Base-by-base conservation (phyloP, 2,329 filamentous ascomycete species). In the Thyridium curvatum region DNA sequence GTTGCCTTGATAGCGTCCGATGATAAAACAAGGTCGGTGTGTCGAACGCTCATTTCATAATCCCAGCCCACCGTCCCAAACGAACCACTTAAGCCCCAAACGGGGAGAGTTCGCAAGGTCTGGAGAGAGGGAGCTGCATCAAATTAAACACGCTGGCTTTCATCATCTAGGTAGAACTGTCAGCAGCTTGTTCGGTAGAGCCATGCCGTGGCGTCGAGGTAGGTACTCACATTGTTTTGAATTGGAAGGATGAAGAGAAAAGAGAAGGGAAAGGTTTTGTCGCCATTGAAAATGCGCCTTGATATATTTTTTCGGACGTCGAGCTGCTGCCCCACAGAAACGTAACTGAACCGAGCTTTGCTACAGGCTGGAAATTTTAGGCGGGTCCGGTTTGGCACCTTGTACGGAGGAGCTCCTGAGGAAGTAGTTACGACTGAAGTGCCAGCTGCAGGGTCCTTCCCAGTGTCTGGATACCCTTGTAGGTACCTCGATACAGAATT, bases 1-100 rank as follows among this genome's bases (percentile, higher is more conserved):
- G 87, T 86, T 94, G 84, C 88, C 85, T 82, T 85, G 76, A 84
- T 87, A 79, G 90, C 93, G 91, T 95, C 82, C 91, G 90, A 87
- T 76, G 69, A 71, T 69, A 77, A 87, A 94, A 96, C 89, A 97
- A 96, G 91, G 84, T 82, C 76, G 62, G 75, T 95, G 91, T 96
- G 93, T 87, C 91, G 89, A 86, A 96, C 93, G 89, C 93, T 83
- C 77, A 89, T 89, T 82, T 97, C 93, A 98, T 78, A 72, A 79
- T 84, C 68, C 77, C 79, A 67, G 69, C 71, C 66, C 65, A 72
- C 70, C 70, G 67, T 71, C 67, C 64, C 79, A 76, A 69, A 67
- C 75, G 74, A 74, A 84, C 87, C 91, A 75, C 93, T 96, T 88
- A 63, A 86, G 89, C 90, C 86, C 81, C 69, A 68, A 75, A 68